These are phyloP conservation scores for Cystofilobasidium bisporidii DNA, from an alignment of 768 basidiomycete genomes.

Conservation along the genomic window DNA sequence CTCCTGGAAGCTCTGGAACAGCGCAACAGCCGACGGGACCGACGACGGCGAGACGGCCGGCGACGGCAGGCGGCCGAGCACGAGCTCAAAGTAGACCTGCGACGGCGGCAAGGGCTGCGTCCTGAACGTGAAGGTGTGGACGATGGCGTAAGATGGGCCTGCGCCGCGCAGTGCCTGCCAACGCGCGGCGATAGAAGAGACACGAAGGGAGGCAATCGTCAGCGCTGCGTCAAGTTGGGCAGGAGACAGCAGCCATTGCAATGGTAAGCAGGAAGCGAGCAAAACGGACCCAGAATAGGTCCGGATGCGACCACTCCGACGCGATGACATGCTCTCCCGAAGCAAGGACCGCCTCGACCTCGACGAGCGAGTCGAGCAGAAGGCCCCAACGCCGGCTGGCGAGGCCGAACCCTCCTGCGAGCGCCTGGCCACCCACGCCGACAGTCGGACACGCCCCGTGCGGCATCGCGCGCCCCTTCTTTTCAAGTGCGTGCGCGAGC, in stretches of 20 bases:
- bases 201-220: not conserved
- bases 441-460: slow-evolving; percentile 30
- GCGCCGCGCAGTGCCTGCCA: slow-evolving; percentile 20
- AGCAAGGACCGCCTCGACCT: slow-evolving; percentile 27
- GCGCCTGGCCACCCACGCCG: slow-evolving; percentile 21
- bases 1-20: slow-evolving; percentile 25
- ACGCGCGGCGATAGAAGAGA: too few species aligned
- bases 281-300: slow-evolving; percentile 28
- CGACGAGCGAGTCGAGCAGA: slow-evolving; percentile 21
- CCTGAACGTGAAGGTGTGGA: slow-evolving; percentile 23
- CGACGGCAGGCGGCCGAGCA: slow-evolving; percentile 17
- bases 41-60: not conserved
- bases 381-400: slow-evolving; percentile 11
- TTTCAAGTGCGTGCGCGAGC: slow-evolving; percentile 16
- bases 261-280: too few species aligned
- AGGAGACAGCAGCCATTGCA: too few species aligned
- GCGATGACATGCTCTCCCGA: slow-evolving; percentile 16
- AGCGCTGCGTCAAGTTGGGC: too few species aligned
- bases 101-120: slow-evolving; percentile 24
- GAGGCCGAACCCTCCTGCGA: slow-evolving; percentile 28
- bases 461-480: slow-evolving; percentile 24
- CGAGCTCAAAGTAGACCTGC: slow-evolving; percentile 26
- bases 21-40: slow-evolving; percentile 13
- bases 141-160: slow-evolving; percentile 24
- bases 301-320: slow-evolving; percentile 16